These are phyloP conservation scores for Gossypium sturtianum DNA, from an alignment of 345 rosid genomes.

Conservation along the genomic window DNA sequence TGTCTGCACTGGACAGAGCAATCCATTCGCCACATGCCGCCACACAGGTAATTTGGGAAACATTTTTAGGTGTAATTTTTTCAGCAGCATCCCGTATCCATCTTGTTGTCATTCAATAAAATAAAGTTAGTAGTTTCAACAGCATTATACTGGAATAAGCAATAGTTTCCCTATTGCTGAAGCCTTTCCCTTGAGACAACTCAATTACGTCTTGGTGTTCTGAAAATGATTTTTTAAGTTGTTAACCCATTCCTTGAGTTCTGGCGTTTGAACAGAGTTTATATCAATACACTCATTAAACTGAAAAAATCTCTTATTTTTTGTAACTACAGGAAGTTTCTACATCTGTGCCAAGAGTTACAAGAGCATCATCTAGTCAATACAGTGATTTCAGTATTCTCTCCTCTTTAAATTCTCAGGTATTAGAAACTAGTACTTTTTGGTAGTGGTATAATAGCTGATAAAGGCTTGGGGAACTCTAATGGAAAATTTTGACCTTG, in stretches of 20 bases:
- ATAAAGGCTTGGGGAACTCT: background rate
- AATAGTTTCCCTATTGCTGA: background rate
- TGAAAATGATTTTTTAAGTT: background rate
- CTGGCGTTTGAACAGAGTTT: background rate
- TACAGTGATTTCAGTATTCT: slow-evolving; percentile 78
- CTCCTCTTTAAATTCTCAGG: slow-evolving; percentile 97
- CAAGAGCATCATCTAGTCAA: slow-evolving; percentile 73
- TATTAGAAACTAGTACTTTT: slow-evolving; percentile 18
- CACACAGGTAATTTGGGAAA: slow-evolving; percentile 59
- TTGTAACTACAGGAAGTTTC: slow-evolving; percentile 63
- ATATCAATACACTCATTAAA: background rate
- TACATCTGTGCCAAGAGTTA: slow-evolving; percentile 64
- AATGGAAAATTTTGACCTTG: background rate
- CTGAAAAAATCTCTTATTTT: slow-evolving; percentile 5
- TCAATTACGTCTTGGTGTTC: background rate
- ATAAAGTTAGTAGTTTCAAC: background rate
- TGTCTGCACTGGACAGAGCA: slow-evolving; percentile 84
- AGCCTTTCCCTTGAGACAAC: background rate
- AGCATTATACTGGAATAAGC: no score
- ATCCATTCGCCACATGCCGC: slow-evolving; percentile 96
- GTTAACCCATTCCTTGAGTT: background rate
- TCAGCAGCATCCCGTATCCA: background rate
- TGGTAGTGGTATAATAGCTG: background rate
- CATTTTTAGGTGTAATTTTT: background rate
- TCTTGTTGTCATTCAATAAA: background rate